Evolutionary conservation across 164 flowering plant species (phyloP).

Genomic region (Pachysandra terminalis): DNA sequence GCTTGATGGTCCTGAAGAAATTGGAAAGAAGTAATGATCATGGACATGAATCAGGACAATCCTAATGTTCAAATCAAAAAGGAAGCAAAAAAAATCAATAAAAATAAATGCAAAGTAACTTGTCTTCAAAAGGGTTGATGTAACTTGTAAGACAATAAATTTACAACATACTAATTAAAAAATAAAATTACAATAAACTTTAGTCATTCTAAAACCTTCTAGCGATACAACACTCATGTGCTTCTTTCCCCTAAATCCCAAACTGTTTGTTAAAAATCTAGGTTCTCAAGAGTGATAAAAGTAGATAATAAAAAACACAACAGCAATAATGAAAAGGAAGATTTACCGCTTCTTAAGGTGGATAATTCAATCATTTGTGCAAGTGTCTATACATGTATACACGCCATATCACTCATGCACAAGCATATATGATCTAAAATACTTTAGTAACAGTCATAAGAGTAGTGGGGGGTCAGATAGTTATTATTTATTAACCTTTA

Average conservation of each 20-base stretch:
- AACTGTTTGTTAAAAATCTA: neutral
- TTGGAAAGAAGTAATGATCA: neutral
- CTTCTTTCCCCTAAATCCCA: neutral
- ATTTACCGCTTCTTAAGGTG: neutral
- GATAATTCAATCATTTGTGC: too few relatives aligned
- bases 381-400: neutral
- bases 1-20: slow-evolving; percentile 51
- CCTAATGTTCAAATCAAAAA: neutral
- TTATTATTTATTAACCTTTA: too few relatives aligned
- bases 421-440: too few relatives aligned
- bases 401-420: too few relatives aligned
- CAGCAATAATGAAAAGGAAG: neutral
- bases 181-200: neutral
- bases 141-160: too few relatives aligned
- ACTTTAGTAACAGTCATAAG: too few relatives aligned
- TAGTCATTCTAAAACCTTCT: neutral
- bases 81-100: too few relatives aligned
- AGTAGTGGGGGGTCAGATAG: too few relatives aligned
- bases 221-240: neutral
- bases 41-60: neutral
- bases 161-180: too few relatives aligned
- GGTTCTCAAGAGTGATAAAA: too few relatives aligned
- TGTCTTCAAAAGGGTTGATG: neutral
- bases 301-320: neutral
- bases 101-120: neutral